Base-by-base conservation (phyloP, 1,284 basidiomycete genomes). In the Cutaneotrichosporon dermatis region DNA sequence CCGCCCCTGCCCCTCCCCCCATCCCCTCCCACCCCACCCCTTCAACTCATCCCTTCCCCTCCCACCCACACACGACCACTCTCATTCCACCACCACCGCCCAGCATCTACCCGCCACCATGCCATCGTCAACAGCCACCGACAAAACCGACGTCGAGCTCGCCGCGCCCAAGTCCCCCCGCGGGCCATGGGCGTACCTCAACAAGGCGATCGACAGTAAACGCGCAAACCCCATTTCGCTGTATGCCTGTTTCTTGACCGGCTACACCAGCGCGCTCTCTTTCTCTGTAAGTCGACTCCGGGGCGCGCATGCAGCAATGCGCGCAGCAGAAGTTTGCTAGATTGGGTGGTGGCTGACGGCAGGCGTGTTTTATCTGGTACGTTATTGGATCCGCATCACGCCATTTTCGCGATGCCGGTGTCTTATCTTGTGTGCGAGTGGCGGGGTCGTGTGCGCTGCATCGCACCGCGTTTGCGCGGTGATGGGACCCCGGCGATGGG, bases 231-330 rank as follows among this genome's bases (percentile, higher is more conserved):
- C 80, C 4, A 86, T 87, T 6, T 80, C 91, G 51, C 82, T 86
- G 3, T 84, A 83, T 6, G 90, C 85, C 72, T 91, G 89, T 76
- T 90, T 92, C 76, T 86, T 92, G 84, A 92, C 89, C 0, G 90
- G 90, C 0, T 89, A 85, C 77, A 86, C 90, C 82, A 88, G 70
- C 66, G 82, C 85, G 1, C 80, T 90, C 13, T 86, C 85, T 1
- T 92, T 91, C 80, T 85, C 88, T 49, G 73, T 69, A 34, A 54
- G 66, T n/a, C n/a, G n/a, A n/a, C n/a, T n/a, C n/a, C n/a, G n/a
- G n/a, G n/a, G n/a, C n/a, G n/a, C n/a, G n/a, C n/a, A n/a, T n/a
- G n/a, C n/a, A n/a, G n/a, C n/a, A n/a, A n/a, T n/a, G n/a, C n/a
- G n/a, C n/a, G n/a, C n/a, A n/a, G n/a, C n/a, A n/a, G n/a, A n/a